Conservation (phyloP, 2,329 filamentous ascomycete species). For the Diaporthe ampelina region DNA sequence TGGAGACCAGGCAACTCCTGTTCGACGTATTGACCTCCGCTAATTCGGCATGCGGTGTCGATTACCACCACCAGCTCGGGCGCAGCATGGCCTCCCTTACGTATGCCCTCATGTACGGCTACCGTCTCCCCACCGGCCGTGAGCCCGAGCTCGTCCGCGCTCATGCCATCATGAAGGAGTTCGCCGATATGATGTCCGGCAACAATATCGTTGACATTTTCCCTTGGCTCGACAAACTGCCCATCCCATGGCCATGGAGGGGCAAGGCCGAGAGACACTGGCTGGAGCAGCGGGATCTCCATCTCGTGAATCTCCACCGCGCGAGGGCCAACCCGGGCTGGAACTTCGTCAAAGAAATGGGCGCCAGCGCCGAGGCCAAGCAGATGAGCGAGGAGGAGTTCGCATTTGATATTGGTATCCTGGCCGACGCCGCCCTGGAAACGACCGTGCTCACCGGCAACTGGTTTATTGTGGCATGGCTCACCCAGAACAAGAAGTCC, state of each 20-base stretch:
- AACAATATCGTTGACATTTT: constrained; percentile 33
- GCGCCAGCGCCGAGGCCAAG: constrained; percentile 18
- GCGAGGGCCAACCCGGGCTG: constrained; percentile 17
- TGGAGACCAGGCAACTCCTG: constrained; percentile 34
- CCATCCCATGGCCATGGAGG: constrained; percentile 33
- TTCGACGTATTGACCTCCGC: constrained; percentile 7
- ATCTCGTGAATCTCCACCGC: constrained; percentile 22
- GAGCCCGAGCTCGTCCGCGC: constrained; percentile 31
- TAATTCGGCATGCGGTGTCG: not conserved
- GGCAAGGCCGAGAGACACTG: constrained; percentile 19
- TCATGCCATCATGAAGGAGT: constrained; percentile 34
- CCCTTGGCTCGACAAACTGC: constrained; percentile 14
- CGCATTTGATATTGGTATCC: constrained; percentile 29
- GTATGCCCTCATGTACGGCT: constrained; percentile 33
- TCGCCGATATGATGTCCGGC: constrained; percentile 32
- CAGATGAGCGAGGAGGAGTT: constrained; percentile 35
- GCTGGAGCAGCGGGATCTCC: constrained; percentile 34
- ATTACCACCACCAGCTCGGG: constrained; percentile 26
- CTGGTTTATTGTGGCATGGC: constrained; percentile 35
- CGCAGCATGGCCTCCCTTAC: constrained; percentile 26
- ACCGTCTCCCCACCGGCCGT: constrained; percentile 29
- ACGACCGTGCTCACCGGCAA: constrained; percentile 14
- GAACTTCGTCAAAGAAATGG: constrained; percentile 37
- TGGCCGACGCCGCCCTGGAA: constrained; percentile 30
- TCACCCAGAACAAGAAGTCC: constrained; percentile 7